Conservation (phyloP, 768 basidiomycete genomes). For the Boletus reticulatus region DNA sequence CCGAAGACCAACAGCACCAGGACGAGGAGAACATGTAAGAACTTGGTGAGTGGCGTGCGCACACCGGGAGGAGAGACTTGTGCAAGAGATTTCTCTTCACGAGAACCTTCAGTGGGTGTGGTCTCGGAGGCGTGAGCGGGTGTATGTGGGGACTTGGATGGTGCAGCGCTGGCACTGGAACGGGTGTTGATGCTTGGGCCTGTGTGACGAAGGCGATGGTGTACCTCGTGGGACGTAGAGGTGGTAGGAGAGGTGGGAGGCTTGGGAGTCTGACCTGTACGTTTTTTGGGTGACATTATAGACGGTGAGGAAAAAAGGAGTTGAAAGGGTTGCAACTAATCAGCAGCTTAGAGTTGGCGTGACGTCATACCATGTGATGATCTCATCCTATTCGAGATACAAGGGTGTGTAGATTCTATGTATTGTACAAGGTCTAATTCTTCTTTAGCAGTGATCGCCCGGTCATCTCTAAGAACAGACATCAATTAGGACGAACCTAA, state of each 20-base stretch:
- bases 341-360: background rate
- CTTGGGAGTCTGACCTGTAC: constrained; percentile 8
- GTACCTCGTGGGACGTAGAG: constrained; percentile 6
- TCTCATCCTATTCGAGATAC: no score
- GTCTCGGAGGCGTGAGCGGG: background rate
- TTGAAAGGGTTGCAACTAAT: background rate
- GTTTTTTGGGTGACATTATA: constrained; percentile 20
- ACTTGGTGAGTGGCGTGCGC: constrained; percentile 23
- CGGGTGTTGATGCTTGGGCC: constrained; percentile 17
- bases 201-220: constrained; percentile 15
- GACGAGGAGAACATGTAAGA: constrained; percentile 50
- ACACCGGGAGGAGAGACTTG: constrained; percentile 2
- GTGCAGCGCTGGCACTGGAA: background rate
- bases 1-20: constrained; percentile 41
- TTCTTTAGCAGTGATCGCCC: constrained; percentile 29
- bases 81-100: background rate
- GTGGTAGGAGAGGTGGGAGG: constrained; percentile 6
- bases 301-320: background rate
- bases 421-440: constrained; percentile 16
- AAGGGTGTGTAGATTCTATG: constrained; percentile 3
- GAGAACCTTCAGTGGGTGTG: background rate
- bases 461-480: constrained; percentile 23
- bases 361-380: constrained; percentile 22
- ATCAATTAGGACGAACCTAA: background rate
- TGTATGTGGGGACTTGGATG: constrained; percentile 1